phyloP scores from a whole-genome alignment of 306 rosid species.

The Lotus japonicus region DNA sequence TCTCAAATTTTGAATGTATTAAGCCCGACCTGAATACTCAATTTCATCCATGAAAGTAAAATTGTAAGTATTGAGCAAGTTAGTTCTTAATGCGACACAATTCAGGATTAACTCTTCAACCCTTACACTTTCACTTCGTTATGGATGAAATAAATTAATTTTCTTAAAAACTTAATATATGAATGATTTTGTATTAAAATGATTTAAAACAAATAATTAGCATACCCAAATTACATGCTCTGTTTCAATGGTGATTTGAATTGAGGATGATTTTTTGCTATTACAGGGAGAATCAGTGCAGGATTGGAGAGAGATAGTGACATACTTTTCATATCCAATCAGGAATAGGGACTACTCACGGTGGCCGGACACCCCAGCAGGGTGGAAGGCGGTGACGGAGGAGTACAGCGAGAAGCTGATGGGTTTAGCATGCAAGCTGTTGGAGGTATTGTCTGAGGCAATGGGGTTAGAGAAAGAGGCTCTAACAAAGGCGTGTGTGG shows the following conservation, averaged over 20 bases:
- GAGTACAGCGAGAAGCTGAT: conserved; percentile 72
- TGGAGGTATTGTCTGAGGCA: conserved; percentile 77
- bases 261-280: background rate
- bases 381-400: conserved; percentile 52
- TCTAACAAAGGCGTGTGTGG: conserved; percentile 65
- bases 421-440: conserved; percentile 58
- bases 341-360: conserved; percentile 50
- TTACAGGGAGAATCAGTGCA: conserved; percentile 65
- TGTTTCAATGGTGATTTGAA: background rate
- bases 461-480: conserved; percentile 87
- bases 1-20: no score
- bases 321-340: conserved; percentile 64
- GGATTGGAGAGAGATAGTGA: conserved; percentile 90
- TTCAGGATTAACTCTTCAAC: no score
- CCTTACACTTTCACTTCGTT: no score
- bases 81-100: no score
- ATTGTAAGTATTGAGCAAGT: no score
- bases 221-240: background rate
- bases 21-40: no score
- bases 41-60: no score
- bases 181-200: no score
- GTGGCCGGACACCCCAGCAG: conserved; percentile 89
- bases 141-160: no score
- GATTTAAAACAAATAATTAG: no score
- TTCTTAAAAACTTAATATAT: no score